Evolutionary conservation across 129 eudicot species (phyloP).

Genomic region (Silybum marianum): DNA sequence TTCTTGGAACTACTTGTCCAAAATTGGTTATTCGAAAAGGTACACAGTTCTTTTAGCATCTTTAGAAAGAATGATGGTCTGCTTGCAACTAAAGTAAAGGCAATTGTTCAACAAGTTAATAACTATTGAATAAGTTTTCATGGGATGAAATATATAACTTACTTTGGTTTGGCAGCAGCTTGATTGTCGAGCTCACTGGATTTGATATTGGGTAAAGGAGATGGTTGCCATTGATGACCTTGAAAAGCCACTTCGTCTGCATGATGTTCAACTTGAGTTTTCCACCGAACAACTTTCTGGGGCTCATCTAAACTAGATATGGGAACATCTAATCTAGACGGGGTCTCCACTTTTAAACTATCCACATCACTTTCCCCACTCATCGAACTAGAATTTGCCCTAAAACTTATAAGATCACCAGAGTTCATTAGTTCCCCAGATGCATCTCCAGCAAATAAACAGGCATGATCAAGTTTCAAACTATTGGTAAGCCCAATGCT

Average conservation of each 20-base stretch:
- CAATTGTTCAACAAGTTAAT: not conserved
- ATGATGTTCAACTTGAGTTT: conserved; percentile 36
- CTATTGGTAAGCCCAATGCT: conserved; percentile 61
- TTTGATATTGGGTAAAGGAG: conserved; percentile 17
- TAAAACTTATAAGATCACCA: conserved; percentile 15
- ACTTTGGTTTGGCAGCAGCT: conserved; percentile 15
- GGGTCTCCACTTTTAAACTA: conserved; percentile 19
- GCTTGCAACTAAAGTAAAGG: not conserved
- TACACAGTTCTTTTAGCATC: not conserved
- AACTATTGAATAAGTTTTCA: not conserved
- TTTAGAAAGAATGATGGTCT: not conserved
- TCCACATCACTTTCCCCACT: conserved; percentile 21
- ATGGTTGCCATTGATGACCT: conserved; percentile 27
- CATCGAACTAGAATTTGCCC: conserved; percentile 19
- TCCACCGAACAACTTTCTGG: conserved; percentile 34
- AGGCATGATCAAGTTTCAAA: conserved; percentile 38
- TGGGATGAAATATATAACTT: conserved; percentile 5
- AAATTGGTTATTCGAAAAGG: not conserved
- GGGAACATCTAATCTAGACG: conserved; percentile 19
- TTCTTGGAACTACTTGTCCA: not conserved
- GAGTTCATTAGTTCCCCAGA: conserved; percentile 27
- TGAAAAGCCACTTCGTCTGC: conserved; percentile 31
- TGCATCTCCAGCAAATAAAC: conserved; percentile 30
- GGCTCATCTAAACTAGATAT: conserved; percentile 31
- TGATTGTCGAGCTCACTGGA: conserved; percentile 9